Evolutionary conservation across 768 basidiomycete genomes (phyloP), one percentile per base, ranked within the genome.

Genomic region (Baorangia bicolor): DNA sequence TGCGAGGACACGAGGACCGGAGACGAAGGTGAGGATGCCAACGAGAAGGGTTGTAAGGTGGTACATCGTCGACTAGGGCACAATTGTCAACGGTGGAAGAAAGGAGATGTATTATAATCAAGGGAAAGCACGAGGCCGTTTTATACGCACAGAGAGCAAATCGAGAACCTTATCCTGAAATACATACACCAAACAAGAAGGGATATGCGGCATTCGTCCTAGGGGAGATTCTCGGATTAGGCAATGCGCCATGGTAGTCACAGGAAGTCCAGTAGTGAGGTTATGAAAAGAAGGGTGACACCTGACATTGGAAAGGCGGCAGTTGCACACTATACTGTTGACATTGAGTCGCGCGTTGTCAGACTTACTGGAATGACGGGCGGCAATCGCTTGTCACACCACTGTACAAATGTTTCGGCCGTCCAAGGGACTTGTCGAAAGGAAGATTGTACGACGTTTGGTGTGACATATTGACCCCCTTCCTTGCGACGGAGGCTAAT

Each of bases 51-150:
- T 49, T 37, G 64, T 33, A 30, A 64, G 51, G 61, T 37, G 39
- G 51, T 61, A 64, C 74, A 75, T 75, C 33, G 43, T 67, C 49
- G 41, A 54, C 4, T 11, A 33, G 47, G 18, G 37, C 8, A 43
- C 3, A 25, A 18, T 20, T 12, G 44, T 42, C n/a, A 8, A 34
- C 23, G 30, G 18, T 21, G 20, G 30, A 46, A 28, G 30, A 30
- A 35, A 40, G 27, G 21, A 27, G 10, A 10, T 1, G 37, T 27
- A 20, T 13, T 54, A 33, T 3, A 28, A 31, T 45, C 33, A 9
- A 53, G 37, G 7, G 23, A 34, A 7, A 16, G 40, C 20, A 28
- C 16, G 18, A 38, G n/a, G 5, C 35, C 38, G 1, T 50, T 67
- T 70, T 70, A 68, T 68, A 60, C 28, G 42, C 50, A 14, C 14